Percentiles rank a stretch among this genome's conserved stretches.
Conservation (phyloP, 1,284 basidiomycete genomes). For the Mixia osmundae region DNA sequence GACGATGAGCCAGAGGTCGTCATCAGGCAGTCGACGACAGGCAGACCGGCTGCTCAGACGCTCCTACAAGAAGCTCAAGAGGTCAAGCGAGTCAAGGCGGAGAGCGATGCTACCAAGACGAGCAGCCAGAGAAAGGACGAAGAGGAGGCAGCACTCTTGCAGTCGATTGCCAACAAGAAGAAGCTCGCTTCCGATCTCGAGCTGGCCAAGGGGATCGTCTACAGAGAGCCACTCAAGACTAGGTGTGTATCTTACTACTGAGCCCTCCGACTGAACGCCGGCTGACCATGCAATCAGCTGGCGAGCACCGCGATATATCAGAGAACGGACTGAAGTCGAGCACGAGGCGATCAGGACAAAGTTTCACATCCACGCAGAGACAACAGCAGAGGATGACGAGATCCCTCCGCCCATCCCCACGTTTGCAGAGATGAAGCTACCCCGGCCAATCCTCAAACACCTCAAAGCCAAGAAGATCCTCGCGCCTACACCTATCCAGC, state of each 20-base stretch:
- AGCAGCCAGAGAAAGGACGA: slow-evolving; percentile 62
- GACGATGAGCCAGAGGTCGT: slow-evolving; percentile 38
- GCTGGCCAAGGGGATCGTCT: slow-evolving; percentile 73
- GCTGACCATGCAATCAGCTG: slow-evolving; percentile 39
- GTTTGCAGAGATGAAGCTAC: slow-evolving; percentile 98
- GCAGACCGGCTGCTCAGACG: slow-evolving; percentile 45
- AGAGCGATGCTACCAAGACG: slow-evolving; percentile 59
- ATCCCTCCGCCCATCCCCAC: slow-evolving; percentile 84
- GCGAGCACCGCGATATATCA: slow-evolving; percentile 63
- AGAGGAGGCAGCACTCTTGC: slow-evolving; percentile 72
- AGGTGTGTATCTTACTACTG: slow-evolving; percentile 32
- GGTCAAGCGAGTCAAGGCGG: slow-evolving; percentile 54
- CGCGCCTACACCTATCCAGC: slow-evolving; percentile 79
- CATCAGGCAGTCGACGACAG: slow-evolving; percentile 61
- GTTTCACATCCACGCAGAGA: slow-evolving; percentile 69
- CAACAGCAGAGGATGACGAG: slow-evolving; percentile 29
- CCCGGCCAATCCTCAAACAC: slow-evolving; percentile 53
- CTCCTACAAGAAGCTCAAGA: slow-evolving; percentile 76
- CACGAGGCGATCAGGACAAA: slow-evolving; percentile 58
- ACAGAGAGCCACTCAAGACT: slow-evolving; percentile 62
- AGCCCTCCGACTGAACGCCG: slow-evolving; percentile 1
- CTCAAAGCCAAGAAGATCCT: slow-evolving; percentile 65
- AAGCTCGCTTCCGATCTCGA: slow-evolving; percentile 83
- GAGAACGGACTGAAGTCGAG: slow-evolving; percentile 41
- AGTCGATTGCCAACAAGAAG: slow-evolving; percentile 59